A percentile compares a stretch with the other conserved stretches of the same genome.
Conservation (phyloP, 1,139 yeast species). For the Lodderomyces orthopsilosis region DNA sequence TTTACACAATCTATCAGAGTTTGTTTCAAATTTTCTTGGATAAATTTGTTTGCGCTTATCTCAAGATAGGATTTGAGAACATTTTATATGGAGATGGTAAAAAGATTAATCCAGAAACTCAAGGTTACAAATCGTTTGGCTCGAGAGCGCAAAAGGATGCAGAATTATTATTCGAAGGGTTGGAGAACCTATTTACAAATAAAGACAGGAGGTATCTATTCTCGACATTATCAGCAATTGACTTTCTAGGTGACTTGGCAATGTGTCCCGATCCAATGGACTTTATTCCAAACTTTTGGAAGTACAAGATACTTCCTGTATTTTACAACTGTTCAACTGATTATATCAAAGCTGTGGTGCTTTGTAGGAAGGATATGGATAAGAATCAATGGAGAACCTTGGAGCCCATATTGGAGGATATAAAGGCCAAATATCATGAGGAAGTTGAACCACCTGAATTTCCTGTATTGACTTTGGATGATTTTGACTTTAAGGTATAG, state of each 20-base stretch:
- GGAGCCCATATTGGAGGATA: constrained; percentile 28
- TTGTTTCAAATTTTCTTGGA: constrained; percentile 45
- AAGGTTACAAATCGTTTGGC: constrained; percentile 39
- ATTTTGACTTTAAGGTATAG: constrained; percentile 24
- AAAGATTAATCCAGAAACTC: constrained; percentile 59
- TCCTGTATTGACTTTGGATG: constrained; percentile 35
- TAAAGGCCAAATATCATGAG: constrained; percentile 33
- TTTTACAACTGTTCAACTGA: constrained; percentile 68
- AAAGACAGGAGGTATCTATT: constrained; percentile 52
- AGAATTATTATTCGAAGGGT: constrained; percentile 58
- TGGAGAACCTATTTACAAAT: constrained; percentile 50
- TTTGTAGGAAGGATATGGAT: constrained; percentile 48
- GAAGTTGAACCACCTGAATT: constrained; percentile 34
- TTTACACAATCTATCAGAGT: constrained; percentile 45
- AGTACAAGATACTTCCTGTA: constrained; percentile 47
- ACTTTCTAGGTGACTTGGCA: constrained; percentile 67
- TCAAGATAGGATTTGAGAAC: constrained; percentile 46
- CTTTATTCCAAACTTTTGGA: constrained; percentile 58
- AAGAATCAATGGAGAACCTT: constrained; percentile 29
- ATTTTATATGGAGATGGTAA: constrained; percentile 47
- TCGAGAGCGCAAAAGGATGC: constrained; percentile 58
- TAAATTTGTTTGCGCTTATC: constrained; percentile 43
- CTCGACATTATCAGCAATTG: constrained; percentile 56
- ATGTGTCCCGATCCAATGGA: constrained; percentile 50
- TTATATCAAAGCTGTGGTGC: constrained; percentile 54